Base-by-base conservation (phyloP, 768 basidiomycete genomes). In the Mycena maculata region DNA sequence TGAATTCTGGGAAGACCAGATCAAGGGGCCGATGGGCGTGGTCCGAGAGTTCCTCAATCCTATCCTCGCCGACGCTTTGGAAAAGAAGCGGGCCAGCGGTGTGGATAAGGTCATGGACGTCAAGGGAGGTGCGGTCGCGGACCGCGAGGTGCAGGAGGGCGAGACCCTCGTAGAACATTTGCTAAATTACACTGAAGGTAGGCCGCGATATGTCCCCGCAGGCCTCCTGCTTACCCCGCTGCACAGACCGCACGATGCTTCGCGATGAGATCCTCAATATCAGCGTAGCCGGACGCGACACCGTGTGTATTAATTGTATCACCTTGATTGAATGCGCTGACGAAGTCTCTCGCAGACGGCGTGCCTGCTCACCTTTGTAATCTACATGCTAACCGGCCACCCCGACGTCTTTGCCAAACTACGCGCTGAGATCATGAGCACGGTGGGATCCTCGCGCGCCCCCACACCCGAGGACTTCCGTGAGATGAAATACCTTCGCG, bases 401-500 rank as follows among this genome's bases (percentile, higher is more conserved):
- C 88, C 87, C 1, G 69, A 81, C 10, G 80, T 87, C 9, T 71
- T 85, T 0, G 66, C 71, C 4, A 79, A 80, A 6, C 81, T 90
- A 18, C 83, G 86, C 20, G 76, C 83, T 36, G 89, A 90, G 71
- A 79, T 90, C n/a, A 63, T 85, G 10, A 73, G 74, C 16, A 77
- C 77, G 16, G 80, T 89, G 23, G 88, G 88, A 0, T 72, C 77
- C 7, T 74, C 73, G 2, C 73, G 81, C 15, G 67, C 81, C 3
- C 88, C 88, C 0, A 85, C 86, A 1, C 86, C 85, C 63, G 87
- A 88, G 27, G 84, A 87, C 45, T 80, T 90, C 65, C 79, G 84
- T 22, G 81, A 83, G 16, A 86, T 89, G 88, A 88, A 87, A 58
- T 90, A 85, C 68, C 72, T 89, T 63, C 77, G 87, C 25, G 88